Percentiles rank a stretch among this genome's conserved stretches.
Conservation (phyloP, 257 asterid species). For the Leonotis leonurus region DNA sequence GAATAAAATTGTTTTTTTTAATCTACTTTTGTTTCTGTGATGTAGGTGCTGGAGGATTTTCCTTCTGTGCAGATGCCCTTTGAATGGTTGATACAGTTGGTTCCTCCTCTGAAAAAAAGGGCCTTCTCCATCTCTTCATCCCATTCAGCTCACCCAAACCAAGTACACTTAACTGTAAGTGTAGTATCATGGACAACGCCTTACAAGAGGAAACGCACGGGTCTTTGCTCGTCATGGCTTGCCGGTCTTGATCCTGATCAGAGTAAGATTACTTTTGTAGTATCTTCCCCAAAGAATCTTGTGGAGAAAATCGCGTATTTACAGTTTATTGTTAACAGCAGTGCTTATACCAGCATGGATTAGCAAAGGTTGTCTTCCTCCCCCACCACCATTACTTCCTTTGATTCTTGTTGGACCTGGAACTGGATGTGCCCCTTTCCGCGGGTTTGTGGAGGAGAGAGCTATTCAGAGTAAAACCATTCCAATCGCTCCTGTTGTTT, state of each 20-base stretch:
- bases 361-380: slow-evolving; percentile 71
- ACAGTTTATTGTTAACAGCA: slow-evolving; percentile 33
- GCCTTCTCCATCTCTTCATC: slow-evolving; percentile 91
- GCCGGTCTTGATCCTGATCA: slow-evolving; percentile 77
- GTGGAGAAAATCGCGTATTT: neutral
- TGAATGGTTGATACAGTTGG: slow-evolving; percentile 91
- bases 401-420: slow-evolving; percentile 95
- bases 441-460: slow-evolving; percentile 82
- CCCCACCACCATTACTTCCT: slow-evolving; percentile 79
- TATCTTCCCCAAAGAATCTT: neutral
- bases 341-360: slow-evolving; percentile 70
- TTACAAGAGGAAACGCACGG: slow-evolving; percentile 70
- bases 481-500: slow-evolving; percentile 70
- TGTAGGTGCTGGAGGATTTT: slow-evolving; percentile 83
- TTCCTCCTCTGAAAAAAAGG: slow-evolving; percentile 77
- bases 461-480: slow-evolving; percentile 45
- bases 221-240: slow-evolving; percentile 96
- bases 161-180: slow-evolving; percentile 79
- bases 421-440: slow-evolving; percentile 96
- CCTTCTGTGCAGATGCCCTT: slow-evolving; percentile 91
- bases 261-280: slow-evolving; percentile 24
- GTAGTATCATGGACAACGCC: slow-evolving; percentile 88
- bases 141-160: slow-evolving; percentile 67
- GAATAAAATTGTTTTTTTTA: neutral
- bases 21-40: slow-evolving; percentile 10